These are phyloP conservation scores for Trichoderma gracile DNA, from an alignment of 2,329 filamentous ascomycete species.

Conservation along the genomic window DNA sequence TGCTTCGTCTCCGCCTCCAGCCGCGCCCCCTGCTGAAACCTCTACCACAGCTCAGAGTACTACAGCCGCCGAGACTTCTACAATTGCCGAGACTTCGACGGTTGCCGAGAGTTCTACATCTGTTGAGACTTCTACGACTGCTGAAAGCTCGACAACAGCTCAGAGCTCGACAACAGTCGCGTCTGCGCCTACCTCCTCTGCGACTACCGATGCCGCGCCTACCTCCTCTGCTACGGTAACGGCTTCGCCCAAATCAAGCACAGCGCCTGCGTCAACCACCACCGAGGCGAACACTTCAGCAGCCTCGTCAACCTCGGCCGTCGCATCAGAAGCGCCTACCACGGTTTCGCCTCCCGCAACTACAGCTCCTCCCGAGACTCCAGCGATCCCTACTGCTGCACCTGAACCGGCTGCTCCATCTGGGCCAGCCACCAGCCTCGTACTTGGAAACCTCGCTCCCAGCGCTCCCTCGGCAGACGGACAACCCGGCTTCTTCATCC, in stretches of 20 bases:
- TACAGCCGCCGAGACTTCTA: no score
- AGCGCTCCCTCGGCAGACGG: conserved; percentile 6
- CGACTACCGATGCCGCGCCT: neutral
- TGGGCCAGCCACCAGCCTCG: conserved; percentile 14
- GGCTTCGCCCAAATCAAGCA: conserved; percentile 7
- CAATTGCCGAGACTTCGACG: no score
- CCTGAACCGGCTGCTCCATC: neutral
- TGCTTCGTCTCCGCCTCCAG: no score
- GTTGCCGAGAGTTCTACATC: no score
- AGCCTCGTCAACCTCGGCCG: neutral
- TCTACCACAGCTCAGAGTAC: no score
- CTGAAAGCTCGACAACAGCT: no score
- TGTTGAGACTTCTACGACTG: no score
- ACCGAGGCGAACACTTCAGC: neutral
- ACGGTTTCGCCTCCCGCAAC: neutral
- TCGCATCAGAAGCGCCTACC: neutral
- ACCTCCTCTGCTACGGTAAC: neutral
- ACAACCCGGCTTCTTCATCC: conserved; percentile 12
- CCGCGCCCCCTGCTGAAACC: no score
- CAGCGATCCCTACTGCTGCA: neutral
- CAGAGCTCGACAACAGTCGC: no score
- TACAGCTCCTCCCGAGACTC: neutral
- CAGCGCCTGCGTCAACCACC: neutral
- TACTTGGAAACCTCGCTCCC: conserved; percentile 9
- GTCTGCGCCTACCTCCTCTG: neutral